These are phyloP conservation scores for Penicillium frequentans DNA, from an alignment of 2,329 filamentous ascomycete species.

Conservation along the genomic window DNA sequence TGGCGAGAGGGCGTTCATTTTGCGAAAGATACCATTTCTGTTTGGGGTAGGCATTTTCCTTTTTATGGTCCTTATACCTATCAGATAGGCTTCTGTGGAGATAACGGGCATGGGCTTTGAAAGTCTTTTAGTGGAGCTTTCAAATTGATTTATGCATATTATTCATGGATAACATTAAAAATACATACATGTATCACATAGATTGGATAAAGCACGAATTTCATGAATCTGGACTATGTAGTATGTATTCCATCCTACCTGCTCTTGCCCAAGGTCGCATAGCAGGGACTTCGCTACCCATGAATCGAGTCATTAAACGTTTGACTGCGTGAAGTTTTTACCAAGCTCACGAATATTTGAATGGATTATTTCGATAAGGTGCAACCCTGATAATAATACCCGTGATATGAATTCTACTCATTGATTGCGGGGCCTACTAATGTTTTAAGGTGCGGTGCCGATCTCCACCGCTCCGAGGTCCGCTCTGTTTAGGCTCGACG, in stretches of 20 bases:
- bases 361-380: no score
- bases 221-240: no score
- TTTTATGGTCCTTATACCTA: background rate
- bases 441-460: background rate
- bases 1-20: slow-evolving; percentile 23
- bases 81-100: background rate
- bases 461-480: background rate
- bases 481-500: slow-evolving; percentile 22
- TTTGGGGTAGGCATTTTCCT: background rate
- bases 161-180: no score
- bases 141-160: background rate
- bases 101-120: background rate
- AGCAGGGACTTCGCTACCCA: no score
- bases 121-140: background rate
- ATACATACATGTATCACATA: no score
- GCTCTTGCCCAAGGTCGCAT: no score
- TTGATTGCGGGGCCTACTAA: background rate
- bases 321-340: no score
- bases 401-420: background rate
- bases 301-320: no score
- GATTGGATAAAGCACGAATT: no score
- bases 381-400: no score
- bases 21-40: slow-evolving; percentile 19
- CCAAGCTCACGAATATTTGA: no score
- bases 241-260: no score